These are phyloP conservation scores for Brachypodium distachyon DNA, from an alignment of 202 grass and related monocot species.

Conservation along the genomic window DNA sequence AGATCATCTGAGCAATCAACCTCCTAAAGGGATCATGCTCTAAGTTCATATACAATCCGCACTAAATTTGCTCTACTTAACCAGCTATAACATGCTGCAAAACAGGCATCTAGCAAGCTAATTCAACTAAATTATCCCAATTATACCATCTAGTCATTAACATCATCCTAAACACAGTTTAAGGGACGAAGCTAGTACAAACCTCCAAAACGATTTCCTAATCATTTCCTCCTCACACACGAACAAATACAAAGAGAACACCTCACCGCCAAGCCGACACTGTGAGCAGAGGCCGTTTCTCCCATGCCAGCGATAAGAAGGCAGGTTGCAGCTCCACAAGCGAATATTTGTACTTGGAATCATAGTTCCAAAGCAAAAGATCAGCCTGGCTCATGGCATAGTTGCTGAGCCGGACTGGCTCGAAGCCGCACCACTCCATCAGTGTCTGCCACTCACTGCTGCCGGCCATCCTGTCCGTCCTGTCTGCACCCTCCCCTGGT, in stretches of 20 bases:
- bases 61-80: constrained; percentile 10
- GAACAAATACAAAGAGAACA: neutral
- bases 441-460: constrained; percentile 56
- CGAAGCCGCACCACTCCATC: constrained; percentile 67
- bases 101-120: constrained; percentile 3
- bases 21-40: neutral
- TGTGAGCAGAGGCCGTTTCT: constrained; percentile 62
- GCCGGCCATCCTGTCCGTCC: constrained; percentile 69
- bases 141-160: constrained; percentile 40
- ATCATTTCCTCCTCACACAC: neutral
- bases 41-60: constrained; percentile 37
- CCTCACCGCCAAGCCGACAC: constrained; percentile 91
- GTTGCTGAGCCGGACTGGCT: constrained; percentile 60
- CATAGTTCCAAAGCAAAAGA: constrained; percentile 92
- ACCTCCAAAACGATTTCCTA: constrained; percentile 21
- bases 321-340: constrained; percentile 46
- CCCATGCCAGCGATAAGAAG: constrained; percentile 85
- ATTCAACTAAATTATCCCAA: constrained; percentile 18
- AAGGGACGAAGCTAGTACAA: neutral
- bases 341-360: constrained; percentile 73
- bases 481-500: constrained; percentile 36
- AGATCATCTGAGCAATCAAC: constrained; percentile 8
- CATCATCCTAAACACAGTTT: constrained; percentile 20
- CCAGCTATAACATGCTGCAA: neutral
- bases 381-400: constrained; percentile 90